Base-by-base conservation (phyloP, 2,329 filamentous ascomycete species). In the Pyrenochaeta sp. region DNA sequence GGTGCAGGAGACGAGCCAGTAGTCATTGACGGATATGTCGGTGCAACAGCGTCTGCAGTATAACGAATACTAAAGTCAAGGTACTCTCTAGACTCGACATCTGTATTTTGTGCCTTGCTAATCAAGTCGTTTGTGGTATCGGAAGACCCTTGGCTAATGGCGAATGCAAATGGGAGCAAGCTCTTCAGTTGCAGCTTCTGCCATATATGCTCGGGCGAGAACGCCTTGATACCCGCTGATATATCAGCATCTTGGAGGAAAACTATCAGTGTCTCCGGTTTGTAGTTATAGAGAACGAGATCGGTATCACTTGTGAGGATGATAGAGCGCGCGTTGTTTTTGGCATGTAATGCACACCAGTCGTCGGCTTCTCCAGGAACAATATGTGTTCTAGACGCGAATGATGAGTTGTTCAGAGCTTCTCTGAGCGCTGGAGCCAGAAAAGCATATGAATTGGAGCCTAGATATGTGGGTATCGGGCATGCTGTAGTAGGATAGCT, bases 281-380 rank as follows among this genome's bases (percentile, higher is more conserved):
- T 88, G 7, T 94, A 81, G 52, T 91, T 83, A 69, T 93, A 88
- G 0, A 94, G 82, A 0, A 96, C 78, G 7, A 97, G 81, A 68
- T 98, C 94, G 0, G 92, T 96, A 67, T 98, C 94, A n/a, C 87
- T 88, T 0, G 92, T 96, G 6, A 97, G 75, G 23, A 87, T 79
- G 12, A 92, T 82, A 0, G 86, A 86, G 0, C 85, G 85, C 1
- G 82, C 79, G 27, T 80, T 69, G 2, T 77, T 58, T n/a, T 80
- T 80, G 6, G 90, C 82, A 47, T 87, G 81, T 12, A 82, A 76
- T 2, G 91, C 92, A 71, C 92, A 97, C 76, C 86, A 95, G 20
- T 82, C 76, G 69, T 98, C 94, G 1, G 94, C 94, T 75, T 98
- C 94, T 0, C 90, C 92, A 0, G 91, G 87, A 0, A 96, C 88